phyloP scores from a whole-genome alignment of 2,329 filamentous ascomycete genomes.

The Fusarium zealandicum region DNA sequence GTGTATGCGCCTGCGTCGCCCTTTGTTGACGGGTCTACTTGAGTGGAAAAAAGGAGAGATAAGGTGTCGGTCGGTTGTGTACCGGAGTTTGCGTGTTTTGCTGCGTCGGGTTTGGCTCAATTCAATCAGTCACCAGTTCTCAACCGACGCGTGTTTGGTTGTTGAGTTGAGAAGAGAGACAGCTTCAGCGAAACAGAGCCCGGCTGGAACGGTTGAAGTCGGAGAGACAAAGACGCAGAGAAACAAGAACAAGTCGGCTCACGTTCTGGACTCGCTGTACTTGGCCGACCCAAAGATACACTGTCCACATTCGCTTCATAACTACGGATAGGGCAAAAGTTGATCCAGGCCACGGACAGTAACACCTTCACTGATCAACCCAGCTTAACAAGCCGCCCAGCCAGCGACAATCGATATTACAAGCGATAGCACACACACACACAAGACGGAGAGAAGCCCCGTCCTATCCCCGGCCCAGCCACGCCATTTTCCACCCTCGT shows the following conservation, averaged over 20 bases:
- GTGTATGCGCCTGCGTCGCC: slow-evolving; percentile 6
- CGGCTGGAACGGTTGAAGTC: slow-evolving; percentile 5
- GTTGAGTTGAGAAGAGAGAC: slow-evolving; percentile 7
- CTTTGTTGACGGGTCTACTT: not conserved
- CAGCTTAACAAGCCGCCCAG: slow-evolving; percentile 17
- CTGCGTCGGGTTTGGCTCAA: not conserved
- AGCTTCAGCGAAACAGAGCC: slow-evolving; percentile 10
- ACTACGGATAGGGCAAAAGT: slow-evolving; percentile 9
- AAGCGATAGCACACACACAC: slow-evolving; percentile 17
- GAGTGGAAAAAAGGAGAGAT: not conserved
- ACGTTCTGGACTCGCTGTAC: not conserved
- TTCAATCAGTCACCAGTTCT: not conserved
- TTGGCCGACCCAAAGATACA: no score
- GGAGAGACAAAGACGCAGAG: slow-evolving; percentile 3
- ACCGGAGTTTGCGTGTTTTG: not conserved
- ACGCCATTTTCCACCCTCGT: slow-evolving; percentile 41
- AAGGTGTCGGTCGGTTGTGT: not conserved
- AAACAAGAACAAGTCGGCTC: not conserved
- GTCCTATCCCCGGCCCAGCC: slow-evolving; percentile 36
- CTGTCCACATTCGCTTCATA: slow-evolving; percentile 10
- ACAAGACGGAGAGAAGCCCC: slow-evolving; percentile 25
- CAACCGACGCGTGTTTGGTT: slow-evolving; percentile 20
- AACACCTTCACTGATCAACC: no score
- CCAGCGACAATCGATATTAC: slow-evolving; percentile 7
- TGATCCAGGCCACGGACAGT: slow-evolving; percentile 7